Evolutionary conservation across 345 rosid species (phyloP).

Genomic region (Turritis glabra): DNA sequence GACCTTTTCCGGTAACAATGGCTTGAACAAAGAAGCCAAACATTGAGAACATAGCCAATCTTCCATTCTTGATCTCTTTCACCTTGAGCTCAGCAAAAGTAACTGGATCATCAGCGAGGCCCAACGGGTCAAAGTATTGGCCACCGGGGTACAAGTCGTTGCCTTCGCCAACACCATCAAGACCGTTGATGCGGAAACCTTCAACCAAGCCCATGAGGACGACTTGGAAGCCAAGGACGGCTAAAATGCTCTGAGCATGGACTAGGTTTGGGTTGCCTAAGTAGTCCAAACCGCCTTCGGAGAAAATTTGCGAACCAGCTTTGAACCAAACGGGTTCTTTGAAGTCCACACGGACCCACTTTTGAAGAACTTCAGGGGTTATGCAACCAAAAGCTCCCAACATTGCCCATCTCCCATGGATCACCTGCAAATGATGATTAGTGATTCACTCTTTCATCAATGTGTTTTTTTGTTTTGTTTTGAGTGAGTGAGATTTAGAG

Average conservation of each 20-base stretch:
- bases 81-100: conserved; percentile 95
- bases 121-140: conserved; percentile 85
- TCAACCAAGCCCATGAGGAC: conserved; percentile 90
- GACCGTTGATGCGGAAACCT: conserved; percentile 94
- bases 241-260: conserved; percentile 96
- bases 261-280: conserved; percentile 96
- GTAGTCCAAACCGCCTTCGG: conserved; percentile 97
- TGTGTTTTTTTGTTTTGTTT: background rate
- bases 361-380: conserved; percentile 84
- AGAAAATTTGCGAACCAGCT: conserved; percentile 96
- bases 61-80: conserved; percentile 93
- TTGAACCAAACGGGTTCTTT: conserved; percentile 99
- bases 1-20: conserved; percentile 94
- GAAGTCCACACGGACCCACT: conserved; percentile 82
- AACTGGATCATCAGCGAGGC: conserved; percentile 84
- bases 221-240: conserved; percentile 89
- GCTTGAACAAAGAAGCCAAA: conserved; percentile 98
- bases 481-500: background rate
- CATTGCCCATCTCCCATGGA: conserved; percentile 98
- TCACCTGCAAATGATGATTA: conserved; percentile 49
- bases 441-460: background rate
- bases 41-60: conserved; percentile 98
- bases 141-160: conserved; percentile 93
- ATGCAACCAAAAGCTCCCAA: conserved; percentile 95
- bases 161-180: conserved; percentile 91